Conservation (phyloP, 148 eudicot species). For the Vaccinium corymbosum region DNA sequence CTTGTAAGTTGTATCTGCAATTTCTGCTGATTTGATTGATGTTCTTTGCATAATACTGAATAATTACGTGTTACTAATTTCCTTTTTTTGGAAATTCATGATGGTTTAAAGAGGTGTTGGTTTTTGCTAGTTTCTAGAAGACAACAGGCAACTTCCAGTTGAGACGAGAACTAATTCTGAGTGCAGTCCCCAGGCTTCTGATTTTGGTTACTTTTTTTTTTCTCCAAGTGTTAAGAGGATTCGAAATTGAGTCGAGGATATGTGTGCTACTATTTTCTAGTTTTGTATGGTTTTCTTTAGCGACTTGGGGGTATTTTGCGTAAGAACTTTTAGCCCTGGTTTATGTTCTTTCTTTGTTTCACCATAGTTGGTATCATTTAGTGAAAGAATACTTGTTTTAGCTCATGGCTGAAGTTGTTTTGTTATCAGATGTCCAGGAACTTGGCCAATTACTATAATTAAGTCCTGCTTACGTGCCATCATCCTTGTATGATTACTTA, state of each 20-base stretch:
- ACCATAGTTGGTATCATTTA: neutral
- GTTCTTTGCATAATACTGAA: neutral
- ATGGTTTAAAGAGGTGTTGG: neutral
- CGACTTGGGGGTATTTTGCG: neutral
- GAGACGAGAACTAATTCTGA: neutral
- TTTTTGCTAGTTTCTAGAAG: neutral
- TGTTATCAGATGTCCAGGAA: constrained; percentile 1
- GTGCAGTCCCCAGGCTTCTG: neutral
- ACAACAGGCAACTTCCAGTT: neutral
- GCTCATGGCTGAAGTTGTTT: neutral
- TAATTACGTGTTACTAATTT: neutral
- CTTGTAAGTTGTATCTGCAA: neutral
- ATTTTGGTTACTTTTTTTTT: neutral
- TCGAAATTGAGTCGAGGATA: neutral
- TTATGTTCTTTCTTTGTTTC: neutral
- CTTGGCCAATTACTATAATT: neutral
- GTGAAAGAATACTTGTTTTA: neutral
- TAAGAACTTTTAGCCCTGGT: neutral
- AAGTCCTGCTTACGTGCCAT: neutral
- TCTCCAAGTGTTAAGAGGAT: neutral
- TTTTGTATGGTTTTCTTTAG: neutral
- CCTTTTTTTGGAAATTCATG: neutral
- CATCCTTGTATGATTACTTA: neutral
- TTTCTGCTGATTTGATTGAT: neutral
- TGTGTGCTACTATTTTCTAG: neutral